A percentile compares a stretch with the other conserved stretches of the same genome.
phyloP scores from a whole-genome alignment of 2,329 filamentous ascomycete species.

The Venturia nashicola region DNA sequence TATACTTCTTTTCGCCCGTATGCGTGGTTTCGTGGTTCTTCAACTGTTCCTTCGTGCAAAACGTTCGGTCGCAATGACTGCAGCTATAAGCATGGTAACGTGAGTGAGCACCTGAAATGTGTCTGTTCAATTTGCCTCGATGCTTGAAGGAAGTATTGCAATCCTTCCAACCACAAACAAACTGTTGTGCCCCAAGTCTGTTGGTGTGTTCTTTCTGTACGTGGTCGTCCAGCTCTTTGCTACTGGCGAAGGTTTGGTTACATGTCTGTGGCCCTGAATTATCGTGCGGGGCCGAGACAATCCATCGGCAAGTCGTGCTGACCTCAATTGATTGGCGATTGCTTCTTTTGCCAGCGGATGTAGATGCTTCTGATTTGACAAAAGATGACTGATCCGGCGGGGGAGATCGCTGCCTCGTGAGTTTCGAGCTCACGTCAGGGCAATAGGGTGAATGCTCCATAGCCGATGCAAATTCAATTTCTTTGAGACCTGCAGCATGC shows the following conservation, averaged over 20 bases:
- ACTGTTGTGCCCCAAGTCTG: constrained; percentile 2
- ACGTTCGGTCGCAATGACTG: constrained; percentile 6
- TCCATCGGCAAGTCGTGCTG: constrained; percentile 4
- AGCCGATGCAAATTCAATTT: no score
- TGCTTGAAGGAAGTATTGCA: constrained; percentile 8
- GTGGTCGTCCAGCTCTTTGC: constrained; percentile 8
- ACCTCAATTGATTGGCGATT: not conserved
- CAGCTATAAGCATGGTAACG: constrained; percentile 7
- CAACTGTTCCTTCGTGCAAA: constrained; percentile 11
- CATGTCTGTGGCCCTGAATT: not conserved
- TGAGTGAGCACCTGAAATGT: constrained; percentile 7
- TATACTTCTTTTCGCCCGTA: constrained; percentile 8
- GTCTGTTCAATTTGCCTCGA: constrained; percentile 9
- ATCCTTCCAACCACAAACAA: constrained; percentile 4
- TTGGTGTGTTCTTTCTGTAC: constrained; percentile 6
- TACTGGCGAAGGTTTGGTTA: not conserved
- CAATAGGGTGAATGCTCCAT: no score
- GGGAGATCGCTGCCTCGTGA: not conserved
- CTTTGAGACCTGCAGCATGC: no score
- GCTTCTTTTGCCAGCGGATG: not conserved
- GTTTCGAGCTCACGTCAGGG: not conserved
- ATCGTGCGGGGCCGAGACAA: not conserved
- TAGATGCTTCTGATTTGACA: not conserved
- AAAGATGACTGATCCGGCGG: not conserved
- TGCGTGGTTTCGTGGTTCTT: constrained; percentile 10